Conservation (phyloP, 768 basidiomycete species). For the Mycena amicta region DNA sequence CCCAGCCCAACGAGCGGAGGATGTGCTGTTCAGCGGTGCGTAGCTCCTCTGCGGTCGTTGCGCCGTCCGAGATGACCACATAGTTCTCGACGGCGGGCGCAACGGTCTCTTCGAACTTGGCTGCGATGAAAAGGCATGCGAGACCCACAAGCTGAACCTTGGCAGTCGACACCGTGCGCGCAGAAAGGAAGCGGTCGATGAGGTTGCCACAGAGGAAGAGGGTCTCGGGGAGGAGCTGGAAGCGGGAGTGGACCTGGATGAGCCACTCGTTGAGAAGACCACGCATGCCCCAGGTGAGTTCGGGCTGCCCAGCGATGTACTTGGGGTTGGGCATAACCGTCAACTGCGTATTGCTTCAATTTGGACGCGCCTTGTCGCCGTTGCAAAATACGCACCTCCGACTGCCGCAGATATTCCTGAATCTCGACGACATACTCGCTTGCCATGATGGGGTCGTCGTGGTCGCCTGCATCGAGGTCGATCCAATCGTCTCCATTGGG, state of each 20-base stretch:
- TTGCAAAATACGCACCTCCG: conserved; percentile 60
- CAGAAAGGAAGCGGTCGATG: conserved; percentile 72
- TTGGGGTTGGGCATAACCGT: conserved; percentile 76
- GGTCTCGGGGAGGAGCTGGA: conserved; percentile 86
- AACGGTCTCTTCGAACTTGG: conserved; percentile 92
- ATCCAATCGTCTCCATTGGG: conserved; percentile 65
- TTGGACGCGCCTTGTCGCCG: not conserved
- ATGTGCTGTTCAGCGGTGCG: conserved; percentile 89
- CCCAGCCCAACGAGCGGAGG: conserved; percentile 83
- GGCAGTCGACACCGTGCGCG: conserved; percentile 73
- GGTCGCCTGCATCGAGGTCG: conserved; percentile 87
- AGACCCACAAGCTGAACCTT: conserved; percentile 93
- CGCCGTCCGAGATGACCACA: conserved; percentile 75
- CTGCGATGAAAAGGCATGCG: conserved; percentile 82
- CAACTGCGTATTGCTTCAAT: conserved; percentile 44
- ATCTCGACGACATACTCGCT: conserved; percentile 90
- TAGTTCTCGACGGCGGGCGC: conserved; percentile 85
- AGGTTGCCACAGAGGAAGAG: conserved; percentile 89
- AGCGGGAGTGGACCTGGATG: conserved; percentile 86
- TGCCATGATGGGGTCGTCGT: conserved; percentile 88
- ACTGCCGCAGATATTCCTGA: conserved; percentile 79
- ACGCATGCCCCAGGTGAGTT: conserved; percentile 88
- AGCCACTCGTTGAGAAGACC: conserved; percentile 92
- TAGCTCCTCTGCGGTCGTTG: conserved; percentile 78
- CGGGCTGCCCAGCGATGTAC: conserved; percentile 84